Conservation (phyloP, 331 rosid species). For the Phaseolus coccineus region DNA sequence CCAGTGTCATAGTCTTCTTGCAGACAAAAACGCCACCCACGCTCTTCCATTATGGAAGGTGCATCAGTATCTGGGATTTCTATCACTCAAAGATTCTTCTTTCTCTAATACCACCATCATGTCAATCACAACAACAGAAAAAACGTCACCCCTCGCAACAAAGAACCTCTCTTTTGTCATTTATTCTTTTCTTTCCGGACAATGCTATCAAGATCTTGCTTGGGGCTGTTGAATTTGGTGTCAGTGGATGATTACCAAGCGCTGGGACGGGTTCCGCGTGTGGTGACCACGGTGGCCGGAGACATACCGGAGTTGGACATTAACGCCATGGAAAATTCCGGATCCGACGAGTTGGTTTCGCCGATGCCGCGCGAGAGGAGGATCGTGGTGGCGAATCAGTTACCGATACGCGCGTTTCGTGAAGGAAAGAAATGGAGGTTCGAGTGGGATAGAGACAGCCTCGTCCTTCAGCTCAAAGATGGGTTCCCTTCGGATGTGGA, state of each 20-base stretch:
- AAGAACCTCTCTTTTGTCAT: not conserved
- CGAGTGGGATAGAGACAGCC: slow-evolving; percentile 66
- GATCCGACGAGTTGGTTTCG: slow-evolving; percentile 36
- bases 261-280: slow-evolving; percentile 44
- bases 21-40: slow-evolving; percentile 39
- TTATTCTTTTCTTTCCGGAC: not conserved
- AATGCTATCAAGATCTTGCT: slow-evolving; percentile 71
- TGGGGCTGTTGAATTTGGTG: slow-evolving; percentile 61
- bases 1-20: slow-evolving; percentile 22
- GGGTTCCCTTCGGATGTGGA: slow-evolving; percentile 60
- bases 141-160: not conserved
- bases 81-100: slow-evolving; percentile 43
- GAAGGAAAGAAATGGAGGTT: slow-evolving; percentile 52
- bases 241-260: slow-evolving; percentile 56
- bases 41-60: slow-evolving; percentile 45
- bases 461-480: slow-evolving; percentile 65
- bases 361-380: slow-evolving; percentile 44
- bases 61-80: slow-evolving; percentile 44
- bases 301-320: slow-evolving; percentile 35
- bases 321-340: not conserved
- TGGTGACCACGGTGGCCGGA: slow-evolving; percentile 39
- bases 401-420: slow-evolving; percentile 59
- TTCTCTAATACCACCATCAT: slow-evolving; percentile 42
- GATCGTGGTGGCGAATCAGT: slow-evolving; percentile 72
- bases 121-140: not conserved